Evolutionary conservation across 208 protist genomes (phyloP).

Genomic region (Angomonas desouzai): DNA sequence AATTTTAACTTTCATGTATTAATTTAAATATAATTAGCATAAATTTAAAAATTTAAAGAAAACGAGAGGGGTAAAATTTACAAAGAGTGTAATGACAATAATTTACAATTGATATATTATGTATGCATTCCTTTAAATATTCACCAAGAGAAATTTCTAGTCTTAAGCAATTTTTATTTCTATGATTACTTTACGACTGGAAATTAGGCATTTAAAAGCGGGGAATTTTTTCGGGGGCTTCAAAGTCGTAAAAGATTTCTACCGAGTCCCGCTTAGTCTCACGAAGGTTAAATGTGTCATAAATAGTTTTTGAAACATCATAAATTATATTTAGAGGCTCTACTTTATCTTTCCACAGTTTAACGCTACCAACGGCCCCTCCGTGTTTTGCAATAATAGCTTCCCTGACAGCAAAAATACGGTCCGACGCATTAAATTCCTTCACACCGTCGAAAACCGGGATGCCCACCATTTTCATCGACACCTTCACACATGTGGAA

Average conservation of each 20-base stretch:
- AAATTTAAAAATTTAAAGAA: conserved; percentile 7
- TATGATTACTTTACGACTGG: no score
- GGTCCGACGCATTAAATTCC: conserved; percentile 19
- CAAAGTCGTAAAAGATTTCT: conserved; percentile 73
- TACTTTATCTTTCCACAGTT: conserved; percentile 65
- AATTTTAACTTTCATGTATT: no score
- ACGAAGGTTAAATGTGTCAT: conserved; percentile 30
- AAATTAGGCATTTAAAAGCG: conserved; percentile 34
- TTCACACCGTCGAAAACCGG: conserved; percentile 57
- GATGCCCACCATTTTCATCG: conserved; percentile 68
- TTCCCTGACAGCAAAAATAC: conserved; percentile 41
- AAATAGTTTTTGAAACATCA: conserved; percentile 38
- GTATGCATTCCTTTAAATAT: no score
- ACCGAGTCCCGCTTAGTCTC: conserved; percentile 9
- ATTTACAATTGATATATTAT: no score
- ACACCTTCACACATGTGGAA: conserved; percentile 32
- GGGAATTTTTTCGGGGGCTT: conserved; percentile 25
- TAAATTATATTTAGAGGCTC: conserved; percentile 62
- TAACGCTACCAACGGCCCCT: conserved; percentile 30
- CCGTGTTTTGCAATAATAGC: conserved; percentile 57
- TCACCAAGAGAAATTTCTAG: no score
- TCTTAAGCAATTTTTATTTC: no score
- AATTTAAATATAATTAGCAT: no score
- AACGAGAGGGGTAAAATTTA: background rate
- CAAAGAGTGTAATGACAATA: no score